phyloP scores from a whole-genome alignment of 345 rosid genomes.

The Sapria himalayana region DNA sequence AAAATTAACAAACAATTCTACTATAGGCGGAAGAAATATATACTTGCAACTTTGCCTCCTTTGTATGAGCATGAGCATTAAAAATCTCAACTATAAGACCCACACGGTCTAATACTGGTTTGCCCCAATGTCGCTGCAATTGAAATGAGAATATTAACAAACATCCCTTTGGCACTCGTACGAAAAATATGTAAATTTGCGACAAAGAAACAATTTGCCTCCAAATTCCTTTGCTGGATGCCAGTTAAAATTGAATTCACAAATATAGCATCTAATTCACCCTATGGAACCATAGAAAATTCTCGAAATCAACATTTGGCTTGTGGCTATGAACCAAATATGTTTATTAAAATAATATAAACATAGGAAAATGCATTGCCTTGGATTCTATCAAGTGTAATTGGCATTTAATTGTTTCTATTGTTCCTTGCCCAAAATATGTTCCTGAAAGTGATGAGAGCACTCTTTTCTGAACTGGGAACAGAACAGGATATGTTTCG shows the following conservation, averaged over 20 bases:
- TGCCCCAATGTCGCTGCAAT: constrained; percentile 47
- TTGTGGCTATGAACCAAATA: no score
- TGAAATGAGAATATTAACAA: constrained; percentile 1
- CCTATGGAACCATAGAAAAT: constrained; percentile 17
- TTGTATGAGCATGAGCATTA: constrained; percentile 86
- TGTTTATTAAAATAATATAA: constrained; percentile 1
- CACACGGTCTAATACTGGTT: constrained; percentile 76
- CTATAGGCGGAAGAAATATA: no score
- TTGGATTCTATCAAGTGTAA: constrained; percentile 39
- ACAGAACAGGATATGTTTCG: neutral
- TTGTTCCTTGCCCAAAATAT: constrained; percentile 71
- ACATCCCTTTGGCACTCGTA: no score
- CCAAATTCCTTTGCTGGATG: constrained; percentile 78
- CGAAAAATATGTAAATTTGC: no score
- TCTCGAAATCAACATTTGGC: no score
- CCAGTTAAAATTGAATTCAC: constrained; percentile 56
- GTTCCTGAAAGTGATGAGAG: constrained; percentile 23
- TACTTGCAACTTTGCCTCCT: constrained; percentile 91
- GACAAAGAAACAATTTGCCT: constrained; percentile 24
- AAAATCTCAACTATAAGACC: constrained; percentile 91
- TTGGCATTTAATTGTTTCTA: constrained; percentile 39
- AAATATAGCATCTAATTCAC: constrained; percentile 71
- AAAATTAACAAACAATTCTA: no score
- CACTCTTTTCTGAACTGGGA: neutral
- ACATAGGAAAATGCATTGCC: constrained; percentile 22